phyloP scores from a whole-genome alignment of 1,284 basidiomycete species.

The Leccinum ponderosum region DNA sequence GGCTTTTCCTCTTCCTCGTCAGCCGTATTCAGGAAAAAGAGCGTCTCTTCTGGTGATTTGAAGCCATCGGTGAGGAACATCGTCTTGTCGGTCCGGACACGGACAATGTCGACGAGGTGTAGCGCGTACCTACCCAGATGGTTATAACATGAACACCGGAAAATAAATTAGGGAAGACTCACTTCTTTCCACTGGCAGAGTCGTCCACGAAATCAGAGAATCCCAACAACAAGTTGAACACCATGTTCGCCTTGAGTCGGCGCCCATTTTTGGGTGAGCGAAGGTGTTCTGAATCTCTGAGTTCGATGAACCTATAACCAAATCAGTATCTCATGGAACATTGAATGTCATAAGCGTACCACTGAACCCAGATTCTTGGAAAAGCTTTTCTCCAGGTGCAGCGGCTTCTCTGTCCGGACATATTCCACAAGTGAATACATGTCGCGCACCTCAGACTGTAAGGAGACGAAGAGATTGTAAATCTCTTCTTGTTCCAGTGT shows the following conservation, averaged over 20 bases:
- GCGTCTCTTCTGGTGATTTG: constrained; percentile 81
- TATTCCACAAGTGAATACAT: constrained; percentile 77
- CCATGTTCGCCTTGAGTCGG: constrained; percentile 78
- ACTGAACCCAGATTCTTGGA: constrained; percentile 92
- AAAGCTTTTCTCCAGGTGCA: constrained; percentile 78
- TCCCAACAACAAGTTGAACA: constrained; percentile 83
- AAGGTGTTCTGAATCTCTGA: constrained; percentile 86
- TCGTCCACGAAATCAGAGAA: constrained; percentile 81
- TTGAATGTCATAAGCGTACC: constrained; percentile 43
- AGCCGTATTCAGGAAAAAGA: constrained; percentile 77
- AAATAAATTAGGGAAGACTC: constrained; percentile 24
- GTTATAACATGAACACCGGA: constrained; percentile 7
- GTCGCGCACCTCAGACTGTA: constrained; percentile 83
- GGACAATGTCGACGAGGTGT: constrained; percentile 87
- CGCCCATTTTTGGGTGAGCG: constrained; percentile 81
- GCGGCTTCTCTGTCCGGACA: constrained; percentile 73
- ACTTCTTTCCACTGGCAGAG: constrained; percentile 67
- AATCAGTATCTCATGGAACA: constrained; percentile 1
- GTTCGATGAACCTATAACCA: constrained; percentile 80
- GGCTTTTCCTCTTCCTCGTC: constrained; percentile 55
- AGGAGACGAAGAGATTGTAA: constrained; percentile 76
- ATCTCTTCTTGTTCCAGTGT: constrained; percentile 84
- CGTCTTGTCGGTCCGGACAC: constrained; percentile 69
- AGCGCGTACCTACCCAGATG: constrained; percentile 71
- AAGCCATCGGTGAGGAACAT: constrained; percentile 82